Evolutionary conservation across 352 stramenopile species (phyloP), one percentile per base, ranked within the genome.

Genomic region (Globisporangium sylvaticum): DNA sequence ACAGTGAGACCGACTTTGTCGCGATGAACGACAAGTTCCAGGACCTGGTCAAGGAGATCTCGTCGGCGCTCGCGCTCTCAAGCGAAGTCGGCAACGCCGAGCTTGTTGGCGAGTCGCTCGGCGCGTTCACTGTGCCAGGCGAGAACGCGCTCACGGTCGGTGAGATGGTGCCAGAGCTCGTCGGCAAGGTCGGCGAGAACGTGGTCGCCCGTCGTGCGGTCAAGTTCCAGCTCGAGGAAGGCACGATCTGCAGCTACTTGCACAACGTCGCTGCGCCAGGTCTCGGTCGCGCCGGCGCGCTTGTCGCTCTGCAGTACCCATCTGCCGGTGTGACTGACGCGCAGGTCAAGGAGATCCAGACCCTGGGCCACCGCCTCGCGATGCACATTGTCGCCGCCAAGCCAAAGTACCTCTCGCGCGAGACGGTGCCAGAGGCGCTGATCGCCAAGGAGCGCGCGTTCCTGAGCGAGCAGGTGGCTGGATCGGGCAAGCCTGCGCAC

Each of bases 331-430:
- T 76, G 7, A 74, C 81, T 46, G 67, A 71, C 15, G 81, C 88
- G 58, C 78, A 88, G 71, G 65, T 60, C 31, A 65, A 88, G 42
- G 76, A 74, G 8, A 79, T 97, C 4, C 77, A 89, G 64, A 79
- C 89, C 44, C 76, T 93, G 6, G 96, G 92, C 32, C 97, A 98
- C 70, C 95, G 91, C 68, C 74, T 99, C 52, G 96, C 95, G 24
- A 99, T 99, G 96, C 96, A 99, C 76, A 87, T 98, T 64, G 96
- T 98, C 22, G 96, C 95, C 18, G 92, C 94, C 55, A 96, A 95
- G 69, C 95, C 95, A 55, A 77, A 79, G 20, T 99, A 97, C 78
- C 73, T 98, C 24, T 88, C 87, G 77, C 76, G 84, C n/a, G 84
- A 91, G n/a, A 72, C 70, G 25, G 89, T 98, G 37, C 95, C 96